phyloP scores from a whole-genome alignment of 306 rosid genomes.

The Glycine latifolia region DNA sequence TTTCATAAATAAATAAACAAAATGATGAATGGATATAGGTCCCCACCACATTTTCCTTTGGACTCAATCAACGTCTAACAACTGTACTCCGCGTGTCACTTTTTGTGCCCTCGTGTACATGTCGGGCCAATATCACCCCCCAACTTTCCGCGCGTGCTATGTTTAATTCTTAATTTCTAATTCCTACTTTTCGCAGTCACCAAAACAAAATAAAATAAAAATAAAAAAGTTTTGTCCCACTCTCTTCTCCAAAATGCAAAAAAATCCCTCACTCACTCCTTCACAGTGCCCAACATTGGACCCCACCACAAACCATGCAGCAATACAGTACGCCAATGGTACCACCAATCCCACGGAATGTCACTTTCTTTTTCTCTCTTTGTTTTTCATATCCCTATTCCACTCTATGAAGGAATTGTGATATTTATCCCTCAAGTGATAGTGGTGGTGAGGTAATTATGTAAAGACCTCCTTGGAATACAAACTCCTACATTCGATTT shows the following conservation, averaged over 20 bases:
- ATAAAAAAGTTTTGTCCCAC: background rate
- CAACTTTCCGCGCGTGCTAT: conserved; percentile 54
- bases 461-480: no score
- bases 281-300: background rate
- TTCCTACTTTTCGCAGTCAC: no score
- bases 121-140: background rate
- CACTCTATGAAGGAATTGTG: no score
- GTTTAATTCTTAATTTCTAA: background rate
- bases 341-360: conserved; percentile 15
- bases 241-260: background rate
- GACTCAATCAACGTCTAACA: conserved; percentile 5
- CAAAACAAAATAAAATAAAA: no score
- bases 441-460: no score
- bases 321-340: conserved; percentile 5
- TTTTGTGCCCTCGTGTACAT: conserved; percentile 42
- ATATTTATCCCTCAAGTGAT: no score
- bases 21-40: conserved; percentile 20
- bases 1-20: conserved; percentile 2
- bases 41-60: conserved; percentile 26
- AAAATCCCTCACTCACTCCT: background rate
- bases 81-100: conserved; percentile 40
- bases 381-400: no score
- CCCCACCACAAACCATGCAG: conserved; percentile 19
- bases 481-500: no score
- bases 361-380: background rate